Evolutionary conservation across 768 basidiomycete genomes (phyloP).

Genomic region (Mycena chlorophos): DNA sequence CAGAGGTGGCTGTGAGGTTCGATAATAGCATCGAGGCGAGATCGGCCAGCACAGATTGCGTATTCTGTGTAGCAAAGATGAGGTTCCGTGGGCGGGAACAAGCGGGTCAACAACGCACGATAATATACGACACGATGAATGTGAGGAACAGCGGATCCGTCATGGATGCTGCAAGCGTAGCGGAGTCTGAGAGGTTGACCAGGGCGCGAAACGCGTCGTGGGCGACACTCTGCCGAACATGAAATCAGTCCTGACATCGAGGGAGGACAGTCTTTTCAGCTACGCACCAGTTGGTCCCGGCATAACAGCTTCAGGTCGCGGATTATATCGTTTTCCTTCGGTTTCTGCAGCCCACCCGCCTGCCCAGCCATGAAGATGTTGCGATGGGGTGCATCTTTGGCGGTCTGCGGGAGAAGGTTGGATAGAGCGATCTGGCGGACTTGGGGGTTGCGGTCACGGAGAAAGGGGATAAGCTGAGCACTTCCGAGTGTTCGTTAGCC

Average conservation of each 20-base stretch:
- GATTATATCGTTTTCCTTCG: constrained; percentile 67
- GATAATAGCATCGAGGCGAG: constrained; percentile 96
- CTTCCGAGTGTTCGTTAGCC: constrained; percentile 10
- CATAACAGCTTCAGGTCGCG: constrained; percentile 85
- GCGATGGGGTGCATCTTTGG: constrained; percentile 67
- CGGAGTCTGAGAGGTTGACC: constrained; percentile 89
- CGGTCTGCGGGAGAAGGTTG: constrained; percentile 80
- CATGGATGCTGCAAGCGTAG: constrained; percentile 62
- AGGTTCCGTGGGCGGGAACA: constrained; percentile 4
- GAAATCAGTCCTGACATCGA: neutral
- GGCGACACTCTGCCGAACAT: constrained; percentile 64
- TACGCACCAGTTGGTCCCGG: constrained; percentile 77
- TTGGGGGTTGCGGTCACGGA: constrained; percentile 84
- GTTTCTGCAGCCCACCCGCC: constrained; percentile 55
- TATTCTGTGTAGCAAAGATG: constrained; percentile 55
- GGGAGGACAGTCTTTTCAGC: neutral
- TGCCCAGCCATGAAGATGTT: constrained; percentile 71
- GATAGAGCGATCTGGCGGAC: constrained; percentile 84
- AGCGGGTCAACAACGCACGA: constrained; percentile 54
- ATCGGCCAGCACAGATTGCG: constrained; percentile 88
- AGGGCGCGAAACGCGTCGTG: constrained; percentile 95
- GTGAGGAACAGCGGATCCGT: constrained; percentile 72
- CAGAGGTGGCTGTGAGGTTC: constrained; percentile 81
- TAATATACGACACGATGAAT: constrained; percentile 87
- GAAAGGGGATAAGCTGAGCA: constrained; percentile 76